Percentiles rank a stretch among this genome's conserved stretches.
These are phyloP conservation scores for Drechslerella dactyloides DNA, from an alignment of 2,329 filamentous ascomycete species.

Conservation along the genomic window DNA sequence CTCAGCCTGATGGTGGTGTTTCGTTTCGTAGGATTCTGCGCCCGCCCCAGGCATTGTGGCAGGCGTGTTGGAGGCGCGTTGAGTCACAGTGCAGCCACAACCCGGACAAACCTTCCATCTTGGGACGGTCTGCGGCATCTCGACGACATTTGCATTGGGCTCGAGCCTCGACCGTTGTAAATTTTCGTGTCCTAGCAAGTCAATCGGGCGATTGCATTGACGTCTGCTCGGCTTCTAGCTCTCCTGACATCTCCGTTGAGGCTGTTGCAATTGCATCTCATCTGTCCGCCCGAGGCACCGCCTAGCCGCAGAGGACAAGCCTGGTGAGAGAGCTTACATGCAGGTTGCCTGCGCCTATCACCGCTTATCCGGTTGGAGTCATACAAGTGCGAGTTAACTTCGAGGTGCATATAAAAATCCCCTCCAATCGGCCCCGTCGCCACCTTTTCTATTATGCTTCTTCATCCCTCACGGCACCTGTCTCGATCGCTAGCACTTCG, in stretches of 20 bases:
- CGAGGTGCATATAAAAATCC: slow-evolving; percentile 23
- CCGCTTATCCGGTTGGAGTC: slow-evolving; percentile 18
- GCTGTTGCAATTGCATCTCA: not conserved
- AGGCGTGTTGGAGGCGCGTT: slow-evolving; percentile 11
- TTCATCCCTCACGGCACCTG: slow-evolving; percentile 17
- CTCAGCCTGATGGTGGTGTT: slow-evolving; percentile 19
- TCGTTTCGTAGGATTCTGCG: not conserved
- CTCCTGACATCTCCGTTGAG: not conserved
- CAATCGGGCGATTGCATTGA: not conserved
- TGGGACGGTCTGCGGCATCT: slow-evolving; percentile 1
- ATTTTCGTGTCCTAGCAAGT: slow-evolving; percentile 9
- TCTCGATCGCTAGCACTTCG: slow-evolving; percentile 19
- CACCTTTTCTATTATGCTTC: slow-evolving; percentile 18
- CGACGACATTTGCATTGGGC: slow-evolving; percentile 6
- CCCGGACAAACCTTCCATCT: slow-evolving; percentile 34
- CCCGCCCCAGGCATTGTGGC: not conserved
- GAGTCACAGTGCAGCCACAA: slow-evolving; percentile 18
- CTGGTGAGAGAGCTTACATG: slow-evolving; percentile 4
- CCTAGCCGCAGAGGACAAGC: not conserved
- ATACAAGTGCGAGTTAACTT: slow-evolving; percentile 14
- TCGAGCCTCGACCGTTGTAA: not conserved
- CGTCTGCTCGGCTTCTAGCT: not conserved
- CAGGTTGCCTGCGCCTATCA: slow-evolving; percentile 13
- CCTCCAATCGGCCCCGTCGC: not conserved
- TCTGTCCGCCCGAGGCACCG: not conserved